phyloP scores from a whole-genome alignment of 805 yeast genomes.

The Candida vartiovaarae region DNA sequence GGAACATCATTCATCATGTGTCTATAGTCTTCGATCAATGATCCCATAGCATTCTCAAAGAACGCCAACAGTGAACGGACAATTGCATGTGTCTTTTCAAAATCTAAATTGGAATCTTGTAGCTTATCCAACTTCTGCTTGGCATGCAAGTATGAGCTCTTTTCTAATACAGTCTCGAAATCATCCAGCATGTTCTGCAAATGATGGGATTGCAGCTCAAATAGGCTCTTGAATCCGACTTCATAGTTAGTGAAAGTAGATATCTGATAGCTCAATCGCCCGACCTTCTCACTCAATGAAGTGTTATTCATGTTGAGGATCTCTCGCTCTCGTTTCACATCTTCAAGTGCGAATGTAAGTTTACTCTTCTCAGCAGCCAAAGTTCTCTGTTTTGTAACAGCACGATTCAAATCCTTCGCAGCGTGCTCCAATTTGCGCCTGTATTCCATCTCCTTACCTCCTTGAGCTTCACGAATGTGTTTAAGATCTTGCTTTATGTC shows the following conservation, averaged over 20 bases:
- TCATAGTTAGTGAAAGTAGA: conserved; percentile 27
- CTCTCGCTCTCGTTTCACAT: conserved; percentile 31
- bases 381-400: conserved; percentile 37
- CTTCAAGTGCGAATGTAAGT: conserved; percentile 34
- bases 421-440: conserved; percentile 27
- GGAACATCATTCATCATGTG: conserved; percentile 17
- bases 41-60: conserved; percentile 53
- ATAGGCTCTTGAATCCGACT: conserved; percentile 36
- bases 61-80: conserved; percentile 43
- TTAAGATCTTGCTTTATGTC: conserved; percentile 19
- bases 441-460: conserved; percentile 28
- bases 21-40: conserved; percentile 51
- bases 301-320: conserved; percentile 30
- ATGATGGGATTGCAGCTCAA: conserved; percentile 35
- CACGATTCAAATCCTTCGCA: conserved; percentile 31
- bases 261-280: conserved; percentile 22
- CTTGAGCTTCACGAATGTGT: conserved; percentile 15
- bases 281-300: conserved; percentile 32
- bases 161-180: conserved; percentile 50
- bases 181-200: conserved; percentile 43
- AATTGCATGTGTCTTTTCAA: conserved; percentile 24
- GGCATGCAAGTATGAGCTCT: conserved; percentile 53
- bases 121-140: conserved; percentile 39
- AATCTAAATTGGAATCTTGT: conserved; percentile 24
- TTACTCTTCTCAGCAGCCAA: conserved; percentile 38